Base-by-base conservation (phyloP, 2,329 filamentous ascomycete species). In the Paecilomyces niveus region DNA sequence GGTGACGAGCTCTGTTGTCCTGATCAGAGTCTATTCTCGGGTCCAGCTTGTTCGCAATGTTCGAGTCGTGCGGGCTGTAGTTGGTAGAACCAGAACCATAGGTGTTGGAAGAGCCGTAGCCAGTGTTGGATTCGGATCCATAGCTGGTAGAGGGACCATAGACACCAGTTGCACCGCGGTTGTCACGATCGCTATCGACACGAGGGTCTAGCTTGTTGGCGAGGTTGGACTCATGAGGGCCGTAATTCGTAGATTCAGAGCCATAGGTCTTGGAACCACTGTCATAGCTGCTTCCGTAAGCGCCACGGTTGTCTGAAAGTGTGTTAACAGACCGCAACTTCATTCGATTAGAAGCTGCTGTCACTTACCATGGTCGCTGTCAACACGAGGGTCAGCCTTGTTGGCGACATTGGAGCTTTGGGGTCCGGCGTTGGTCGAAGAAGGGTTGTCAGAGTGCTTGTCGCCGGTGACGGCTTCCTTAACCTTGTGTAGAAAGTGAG, bases 31-130 rank as follows among this genome's bases (percentile, higher is more conserved):
- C 80, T 54, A 83, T 70, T 24, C 81, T 73, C 22, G 82, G 82
- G 62, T 84, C 82, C 6, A 70, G 64, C 33, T 80, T 78, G 68
- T 83, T 85, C n/a, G 72, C 74, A 4, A 72, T 1, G 49, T 77
- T 76, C 18, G 73, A 75, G 57, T 63, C 64, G 66, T 82, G 77
- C 9, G 76, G 73, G 5, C 80, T 80, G 35, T 62, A 57, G 54
- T 58, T 58, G 54, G 3, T 56, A 22, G 57, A 45, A 21, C 45
- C 24, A 39, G 54, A 51, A 18, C 39, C 31, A 11, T 35, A 35
- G 24, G 7, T 13, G 8, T 33, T n/a, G 22, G 58, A 60, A 57
- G 71, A 68, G 51, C 65, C 70, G 59, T 75, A 67, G 24, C 67
- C 59, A 3, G 11, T n/a, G n/a, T n/a, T n/a, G 4, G 35, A 39